phyloP scores from a whole-genome alignment of 305 asterid species.

The Fraxinus latifolia region DNA sequence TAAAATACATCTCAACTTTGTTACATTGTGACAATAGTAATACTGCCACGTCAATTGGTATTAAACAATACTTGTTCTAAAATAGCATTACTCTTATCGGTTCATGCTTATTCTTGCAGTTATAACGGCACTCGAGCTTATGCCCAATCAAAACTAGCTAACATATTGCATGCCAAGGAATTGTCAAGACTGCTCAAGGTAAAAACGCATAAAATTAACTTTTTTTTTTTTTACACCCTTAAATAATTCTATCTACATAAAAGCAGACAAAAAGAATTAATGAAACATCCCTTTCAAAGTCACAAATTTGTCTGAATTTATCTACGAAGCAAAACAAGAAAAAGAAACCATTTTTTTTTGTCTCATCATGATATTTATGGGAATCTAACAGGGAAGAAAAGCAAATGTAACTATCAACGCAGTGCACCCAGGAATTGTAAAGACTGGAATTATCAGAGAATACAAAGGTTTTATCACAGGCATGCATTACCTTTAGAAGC shows the following conservation, averaged over 20 bases:
- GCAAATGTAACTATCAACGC: slow-evolving; percentile 90
- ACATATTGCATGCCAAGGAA: slow-evolving; percentile 86
- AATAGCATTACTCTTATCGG: neutral
- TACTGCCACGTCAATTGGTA: neutral
- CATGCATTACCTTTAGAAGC: slow-evolving; percentile 38
- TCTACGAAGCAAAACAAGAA: neutral
- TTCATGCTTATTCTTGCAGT: slow-evolving; percentile 38
- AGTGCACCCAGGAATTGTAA: slow-evolving; percentile 89
- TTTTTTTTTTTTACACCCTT: neutral
- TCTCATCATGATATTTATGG: slow-evolving; percentile 23
- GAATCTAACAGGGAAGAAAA: slow-evolving; percentile 59
- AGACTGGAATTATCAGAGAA: slow-evolving; percentile 88
- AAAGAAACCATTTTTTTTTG: neutral
- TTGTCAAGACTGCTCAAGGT: slow-evolving; percentile 83
- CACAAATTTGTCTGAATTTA: neutral
- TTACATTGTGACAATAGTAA: neutral
- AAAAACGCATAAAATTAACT: neutral
- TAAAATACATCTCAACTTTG: neutral
- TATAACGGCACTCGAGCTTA: slow-evolving; percentile 80
- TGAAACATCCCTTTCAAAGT: neutral
- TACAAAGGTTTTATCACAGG: slow-evolving; percentile 95
- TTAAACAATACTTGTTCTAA: neutral
- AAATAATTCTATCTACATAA: neutral
- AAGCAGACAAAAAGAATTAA: neutral
- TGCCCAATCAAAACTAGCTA: slow-evolving; percentile 84